phyloP scores from a whole-genome alignment of 2,329 filamentous ascomycete genomes.

The Clonostachys byssicola region DNA sequence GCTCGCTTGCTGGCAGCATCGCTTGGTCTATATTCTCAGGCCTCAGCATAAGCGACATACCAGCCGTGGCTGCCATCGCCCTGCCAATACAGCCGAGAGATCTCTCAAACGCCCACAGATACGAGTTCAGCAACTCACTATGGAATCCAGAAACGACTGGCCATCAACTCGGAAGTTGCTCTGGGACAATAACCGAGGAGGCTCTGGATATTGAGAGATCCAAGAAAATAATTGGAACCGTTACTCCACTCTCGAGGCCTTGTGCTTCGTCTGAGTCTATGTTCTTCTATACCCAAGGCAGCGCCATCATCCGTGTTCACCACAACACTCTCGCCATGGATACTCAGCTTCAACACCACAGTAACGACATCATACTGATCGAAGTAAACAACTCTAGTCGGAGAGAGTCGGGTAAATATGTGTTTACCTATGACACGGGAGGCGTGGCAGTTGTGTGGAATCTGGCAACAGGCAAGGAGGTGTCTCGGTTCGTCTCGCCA shows the following conservation, averaged over 20 bases:
- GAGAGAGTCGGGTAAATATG: slow-evolving; percentile 74
- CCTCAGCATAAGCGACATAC: too few species aligned
- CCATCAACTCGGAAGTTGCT: too few species aligned
- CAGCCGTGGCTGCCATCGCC: too few species aligned
- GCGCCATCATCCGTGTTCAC: slow-evolving; percentile 79
- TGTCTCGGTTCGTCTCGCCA: slow-evolving; percentile 89
- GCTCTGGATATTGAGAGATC: too few species aligned
- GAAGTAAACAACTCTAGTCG: slow-evolving; percentile 91
- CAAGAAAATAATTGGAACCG: too few species aligned
- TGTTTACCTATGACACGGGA: slow-evolving; percentile 88
- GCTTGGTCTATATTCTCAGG: too few species aligned
- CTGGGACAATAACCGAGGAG: too few species aligned
- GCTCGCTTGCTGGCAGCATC: too few species aligned
- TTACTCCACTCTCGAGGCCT: slow-evolving; percentile 67
- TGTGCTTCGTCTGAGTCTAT: slow-evolving; percentile 88
- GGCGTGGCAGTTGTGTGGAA: slow-evolving; percentile 97
- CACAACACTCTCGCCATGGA: slow-evolving; percentile 94
- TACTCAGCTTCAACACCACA: slow-evolving; percentile 77
- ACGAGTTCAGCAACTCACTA: too few species aligned
- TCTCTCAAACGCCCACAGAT: too few species aligned
- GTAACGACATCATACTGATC: slow-evolving; percentile 78
- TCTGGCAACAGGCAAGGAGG: slow-evolving; percentile 83
- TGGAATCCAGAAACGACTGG: too few species aligned
- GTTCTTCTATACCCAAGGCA: slow-evolving; percentile 83
- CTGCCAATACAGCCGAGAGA: too few species aligned